phyloP scores from a whole-genome alignment of 1,284 basidiomycete species.

The Cryptococcus depauperatus region DNA sequence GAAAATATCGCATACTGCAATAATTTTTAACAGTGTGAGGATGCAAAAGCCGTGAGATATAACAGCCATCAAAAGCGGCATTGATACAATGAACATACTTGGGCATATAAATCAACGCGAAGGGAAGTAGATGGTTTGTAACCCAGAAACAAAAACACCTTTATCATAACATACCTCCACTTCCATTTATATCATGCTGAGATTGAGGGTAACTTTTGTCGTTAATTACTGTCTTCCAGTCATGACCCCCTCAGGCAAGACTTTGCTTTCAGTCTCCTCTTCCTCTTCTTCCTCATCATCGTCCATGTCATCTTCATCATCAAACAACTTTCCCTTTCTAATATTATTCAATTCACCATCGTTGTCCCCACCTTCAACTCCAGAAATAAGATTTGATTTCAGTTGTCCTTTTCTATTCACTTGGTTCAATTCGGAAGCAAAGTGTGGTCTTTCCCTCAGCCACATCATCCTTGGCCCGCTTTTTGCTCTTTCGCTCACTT shows the following conservation, averaged over 20 bases:
- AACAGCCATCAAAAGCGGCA: no score
- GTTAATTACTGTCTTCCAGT: neutral
- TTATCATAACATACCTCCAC: no score
- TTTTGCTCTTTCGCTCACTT: conserved; percentile 55
- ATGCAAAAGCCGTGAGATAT: no score
- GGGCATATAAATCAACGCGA: no score
- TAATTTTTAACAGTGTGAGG: no score
- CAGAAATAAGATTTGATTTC: conserved; percentile 51
- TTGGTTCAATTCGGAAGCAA: conserved; percentile 66
- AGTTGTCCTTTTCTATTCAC: conserved; percentile 82
- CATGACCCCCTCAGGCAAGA: neutral
- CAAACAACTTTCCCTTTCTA: conserved; percentile 11
- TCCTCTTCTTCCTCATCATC: conserved; percentile 17
- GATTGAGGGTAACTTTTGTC: no score
- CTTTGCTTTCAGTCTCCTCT: conserved; percentile 9
- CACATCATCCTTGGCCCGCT: conserved; percentile 95
- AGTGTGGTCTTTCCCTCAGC: conserved; percentile 77
- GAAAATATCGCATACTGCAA: no score
- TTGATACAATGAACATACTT: no score
- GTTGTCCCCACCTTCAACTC: conserved; percentile 26
- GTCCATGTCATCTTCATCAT: conserved; percentile 15
- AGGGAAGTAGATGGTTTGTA: no score
- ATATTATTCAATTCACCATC: conserved; percentile 20
- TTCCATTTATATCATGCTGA: no score
- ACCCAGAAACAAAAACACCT: no score